Evolutionary conservation across 768 basidiomycete species (phyloP).

Genomic region (Piloderma croceum): DNA sequence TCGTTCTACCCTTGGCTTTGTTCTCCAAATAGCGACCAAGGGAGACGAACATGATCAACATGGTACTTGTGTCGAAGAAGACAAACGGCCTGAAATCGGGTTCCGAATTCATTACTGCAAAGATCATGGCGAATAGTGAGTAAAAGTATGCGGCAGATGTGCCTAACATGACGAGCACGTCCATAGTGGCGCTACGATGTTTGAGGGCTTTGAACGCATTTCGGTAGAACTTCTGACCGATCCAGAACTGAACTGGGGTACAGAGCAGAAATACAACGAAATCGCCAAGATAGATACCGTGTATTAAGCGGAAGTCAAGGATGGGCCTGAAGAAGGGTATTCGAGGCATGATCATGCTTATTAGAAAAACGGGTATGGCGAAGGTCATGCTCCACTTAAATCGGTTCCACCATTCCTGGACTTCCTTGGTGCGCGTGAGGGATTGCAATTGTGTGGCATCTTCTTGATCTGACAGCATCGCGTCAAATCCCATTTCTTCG

Average conservation of each 20-base stretch:
- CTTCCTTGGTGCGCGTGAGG: slow-evolving; percentile 84
- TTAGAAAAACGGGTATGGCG: slow-evolving; percentile 90
- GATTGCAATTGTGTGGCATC: slow-evolving; percentile 83
- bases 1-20: slow-evolving; percentile 93
- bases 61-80: slow-evolving; percentile 98
- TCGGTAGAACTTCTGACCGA: slow-evolving; percentile 81
- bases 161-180: slow-evolving; percentile 92
- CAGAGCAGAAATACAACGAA: slow-evolving; percentile 70
- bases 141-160: slow-evolving; percentile 93
- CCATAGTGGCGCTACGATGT: slow-evolving; percentile 93
- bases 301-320: slow-evolving; percentile 45
- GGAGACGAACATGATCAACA: slow-evolving; percentile 96
- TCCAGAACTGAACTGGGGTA: slow-evolving; percentile 89
- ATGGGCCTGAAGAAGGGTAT: slow-evolving; percentile 56
- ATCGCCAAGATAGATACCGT: slow-evolving; percentile 78
- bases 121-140: slow-evolving; percentile 66
- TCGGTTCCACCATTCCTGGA: slow-evolving; percentile 80
- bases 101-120: slow-evolving; percentile 57
- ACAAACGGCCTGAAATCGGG: slow-evolving; percentile 73
- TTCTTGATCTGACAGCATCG: slow-evolving; percentile 73
- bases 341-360: slow-evolving; percentile 78
- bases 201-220: slow-evolving; percentile 88
- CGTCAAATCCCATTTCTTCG: slow-evolving; percentile 87
- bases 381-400: slow-evolving; percentile 72
- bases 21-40: slow-evolving; percentile 95